These are phyloP conservation scores for Stagonosporopsis cucurbitacearum DNA, from an alignment of 2,329 filamentous ascomycete species.

Conservation along the genomic window DNA sequence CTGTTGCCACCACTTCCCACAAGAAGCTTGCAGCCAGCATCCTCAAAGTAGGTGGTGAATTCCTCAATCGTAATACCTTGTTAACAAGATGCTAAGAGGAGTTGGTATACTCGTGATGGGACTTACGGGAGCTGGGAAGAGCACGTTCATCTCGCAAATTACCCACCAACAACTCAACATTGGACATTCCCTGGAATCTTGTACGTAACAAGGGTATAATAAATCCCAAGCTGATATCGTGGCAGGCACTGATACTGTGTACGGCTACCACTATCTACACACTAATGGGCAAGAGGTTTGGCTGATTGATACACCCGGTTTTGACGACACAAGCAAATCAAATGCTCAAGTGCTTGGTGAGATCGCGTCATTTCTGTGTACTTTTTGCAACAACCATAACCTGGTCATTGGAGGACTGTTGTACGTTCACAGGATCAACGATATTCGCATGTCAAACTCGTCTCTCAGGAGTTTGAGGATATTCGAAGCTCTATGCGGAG, in stretches of 20 bases:
- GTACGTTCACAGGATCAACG: slow-evolving; percentile 56
- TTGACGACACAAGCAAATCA: slow-evolving; percentile 53
- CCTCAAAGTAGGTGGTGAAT: background rate
- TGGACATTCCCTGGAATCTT: slow-evolving; percentile 19
- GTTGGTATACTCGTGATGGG: slow-evolving; percentile 46
- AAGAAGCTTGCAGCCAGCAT: background rate
- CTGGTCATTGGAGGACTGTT: slow-evolving; percentile 52
- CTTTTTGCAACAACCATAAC: slow-evolving; percentile 41
- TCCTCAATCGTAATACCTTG: no score
- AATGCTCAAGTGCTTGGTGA: slow-evolving; percentile 53
- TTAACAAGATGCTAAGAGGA: background rate
- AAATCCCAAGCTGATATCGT: background rate
- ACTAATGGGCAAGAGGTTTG: background rate
- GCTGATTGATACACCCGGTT: slow-evolving; percentile 58
- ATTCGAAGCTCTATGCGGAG: slow-evolving; percentile 55
- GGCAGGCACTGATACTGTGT: background rate
- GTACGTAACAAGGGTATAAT: background rate
- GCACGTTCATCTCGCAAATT: slow-evolving; percentile 42
- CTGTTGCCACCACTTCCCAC: background rate
- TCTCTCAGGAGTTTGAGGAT: slow-evolving; percentile 52
- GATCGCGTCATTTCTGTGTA: slow-evolving; percentile 50
- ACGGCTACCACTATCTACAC: background rate
- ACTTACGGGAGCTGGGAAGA: slow-evolving; percentile 52
- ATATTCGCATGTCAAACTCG: slow-evolving; percentile 51
- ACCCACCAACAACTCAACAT: slow-evolving; percentile 26